These are phyloP conservation scores for Aspergillus carlsbadensis DNA, from an alignment of 495 filamentous ascomycete species.

Conservation along the genomic window DNA sequence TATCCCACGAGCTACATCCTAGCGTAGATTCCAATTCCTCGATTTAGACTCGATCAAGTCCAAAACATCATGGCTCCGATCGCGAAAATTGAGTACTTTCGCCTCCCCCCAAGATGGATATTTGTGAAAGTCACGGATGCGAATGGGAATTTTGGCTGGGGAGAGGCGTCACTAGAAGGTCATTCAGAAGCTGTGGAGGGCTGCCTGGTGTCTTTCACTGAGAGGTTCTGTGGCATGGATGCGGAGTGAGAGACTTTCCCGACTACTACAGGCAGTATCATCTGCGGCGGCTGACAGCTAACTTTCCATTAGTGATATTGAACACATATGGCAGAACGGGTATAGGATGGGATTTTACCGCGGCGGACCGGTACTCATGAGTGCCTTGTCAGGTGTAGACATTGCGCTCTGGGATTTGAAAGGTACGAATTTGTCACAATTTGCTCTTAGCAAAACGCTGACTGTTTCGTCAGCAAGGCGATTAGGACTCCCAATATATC, in stretches of 20 bases:
- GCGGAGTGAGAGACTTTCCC: constrained; percentile 60
- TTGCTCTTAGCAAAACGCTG: background rate
- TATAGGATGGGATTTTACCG: constrained; percentile 74
- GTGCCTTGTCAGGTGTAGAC: constrained; percentile 70
- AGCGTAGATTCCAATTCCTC: no score
- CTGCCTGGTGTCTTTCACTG: constrained; percentile 62
- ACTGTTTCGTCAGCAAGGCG: constrained; percentile 18
- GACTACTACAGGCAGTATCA: background rate
- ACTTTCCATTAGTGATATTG: constrained; percentile 56
- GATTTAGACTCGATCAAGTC: background rate
- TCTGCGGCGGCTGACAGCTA: background rate
- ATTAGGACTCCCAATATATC: constrained; percentile 64
- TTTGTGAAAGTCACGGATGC: constrained; percentile 74
- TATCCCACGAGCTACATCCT: no score
- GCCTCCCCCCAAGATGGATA: constrained; percentile 70
- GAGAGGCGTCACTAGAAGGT: constrained; percentile 73
- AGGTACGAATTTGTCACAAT: constrained; percentile 8
- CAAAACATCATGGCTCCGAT: constrained; percentile 34
- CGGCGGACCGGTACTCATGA: constrained; percentile 77
- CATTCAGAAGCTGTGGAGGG: constrained; percentile 78
- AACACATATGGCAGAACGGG: constrained; percentile 73
- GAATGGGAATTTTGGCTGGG: constrained; percentile 64
- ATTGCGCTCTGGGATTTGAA: constrained; percentile 81
- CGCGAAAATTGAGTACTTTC: constrained; percentile 65
- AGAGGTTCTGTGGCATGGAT: constrained; percentile 63